These are phyloP conservation scores for Magnolia officinalis DNA, from an alignment of 164 flowering plant species.

Conservation along the genomic window DNA sequence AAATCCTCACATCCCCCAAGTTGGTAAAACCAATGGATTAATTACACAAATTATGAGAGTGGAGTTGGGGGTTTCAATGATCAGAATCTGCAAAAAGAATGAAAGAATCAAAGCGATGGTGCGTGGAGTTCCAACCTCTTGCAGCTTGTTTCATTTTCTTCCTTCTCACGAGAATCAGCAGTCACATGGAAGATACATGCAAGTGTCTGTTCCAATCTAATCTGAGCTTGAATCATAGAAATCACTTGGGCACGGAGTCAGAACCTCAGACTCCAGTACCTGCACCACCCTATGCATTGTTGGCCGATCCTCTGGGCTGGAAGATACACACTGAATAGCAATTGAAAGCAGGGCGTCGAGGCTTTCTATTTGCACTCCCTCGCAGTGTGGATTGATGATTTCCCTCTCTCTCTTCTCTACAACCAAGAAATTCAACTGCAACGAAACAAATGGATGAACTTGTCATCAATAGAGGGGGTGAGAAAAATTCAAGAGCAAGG, in stretches of 20 bases:
- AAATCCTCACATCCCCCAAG: too few relatives aligned
- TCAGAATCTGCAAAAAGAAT: slow-evolving; percentile 3
- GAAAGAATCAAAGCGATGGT: background rate
- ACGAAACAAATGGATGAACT: background rate
- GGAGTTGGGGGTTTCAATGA: background rate
- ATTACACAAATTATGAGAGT: background rate
- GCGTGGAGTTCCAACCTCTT: background rate
- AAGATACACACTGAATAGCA: slow-evolving; percentile 83
- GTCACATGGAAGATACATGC: background rate
- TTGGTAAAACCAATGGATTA: too few relatives aligned
- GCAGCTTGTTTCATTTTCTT: background rate
- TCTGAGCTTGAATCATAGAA: slow-evolving; percentile 89
- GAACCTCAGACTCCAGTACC: slow-evolving; percentile 83
- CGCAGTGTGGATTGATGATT: slow-evolving; percentile 77
- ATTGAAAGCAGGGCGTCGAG: slow-evolving; percentile 73
- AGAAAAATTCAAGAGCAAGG: background rate
- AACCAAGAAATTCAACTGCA: slow-evolving; percentile 83
- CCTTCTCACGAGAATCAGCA: slow-evolving; percentile 3
- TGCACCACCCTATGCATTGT: slow-evolving; percentile 94
- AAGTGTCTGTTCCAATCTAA: background rate
- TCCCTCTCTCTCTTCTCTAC: slow-evolving; percentile 73
- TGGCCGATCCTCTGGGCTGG: slow-evolving; percentile 83
- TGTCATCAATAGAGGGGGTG: background rate
- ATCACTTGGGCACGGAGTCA: slow-evolving; percentile 97
- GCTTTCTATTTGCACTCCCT: slow-evolving; percentile 71